These are phyloP conservation scores for Bacidia gigantensis DNA, from an alignment of 495 filamentous ascomycete species.

Conservation along the genomic window DNA sequence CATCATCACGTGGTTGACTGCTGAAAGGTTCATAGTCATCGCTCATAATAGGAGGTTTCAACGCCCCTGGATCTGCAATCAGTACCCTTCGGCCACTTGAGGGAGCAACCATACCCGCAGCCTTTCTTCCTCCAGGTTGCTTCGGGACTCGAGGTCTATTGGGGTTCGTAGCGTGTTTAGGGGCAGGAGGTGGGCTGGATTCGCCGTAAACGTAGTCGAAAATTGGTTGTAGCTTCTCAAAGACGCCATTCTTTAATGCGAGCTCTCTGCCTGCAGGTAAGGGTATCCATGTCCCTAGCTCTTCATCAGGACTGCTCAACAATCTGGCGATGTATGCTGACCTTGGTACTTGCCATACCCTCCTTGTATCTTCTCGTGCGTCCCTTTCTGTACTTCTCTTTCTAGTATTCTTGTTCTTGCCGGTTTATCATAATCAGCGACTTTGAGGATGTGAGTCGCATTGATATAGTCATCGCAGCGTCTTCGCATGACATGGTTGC, in stretches of 20 bases:
- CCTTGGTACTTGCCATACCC: slow-evolving; percentile 99
- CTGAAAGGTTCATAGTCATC: slow-evolving; percentile 43
- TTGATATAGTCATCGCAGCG: slow-evolving; percentile 84
- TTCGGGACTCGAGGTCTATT: slow-evolving; percentile 57
- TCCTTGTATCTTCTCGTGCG: slow-evolving; percentile 94
- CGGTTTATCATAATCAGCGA: slow-evolving; percentile 73
- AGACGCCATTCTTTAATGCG: slow-evolving; percentile 71
- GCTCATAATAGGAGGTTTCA: slow-evolving; percentile 21
- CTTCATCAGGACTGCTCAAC: neutral
- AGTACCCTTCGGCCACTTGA: slow-evolving; percentile 11
- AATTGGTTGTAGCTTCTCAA: slow-evolving; percentile 67
- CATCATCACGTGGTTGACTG: slow-evolving; percentile 57
- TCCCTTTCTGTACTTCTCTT: slow-evolving; percentile 88
- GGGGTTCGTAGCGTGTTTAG: slow-evolving; percentile 66
- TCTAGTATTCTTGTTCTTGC: slow-evolving; percentile 88
- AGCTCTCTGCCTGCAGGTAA: slow-evolving; percentile 66
- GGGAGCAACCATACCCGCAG: slow-evolving; percentile 25
- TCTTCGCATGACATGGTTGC: slow-evolving; percentile 79
- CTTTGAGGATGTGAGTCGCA: slow-evolving; percentile 90
- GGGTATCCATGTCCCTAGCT: slow-evolving; percentile 85
- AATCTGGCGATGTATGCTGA: slow-evolving; percentile 17
- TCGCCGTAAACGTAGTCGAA: slow-evolving; percentile 81
- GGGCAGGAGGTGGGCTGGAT: slow-evolving; percentile 80
- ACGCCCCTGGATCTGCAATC: slow-evolving; percentile 8
- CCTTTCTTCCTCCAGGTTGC: slow-evolving; percentile 23